Evolutionary conservation across 2,329 filamentous ascomycete species (phyloP).

Genomic region (Balansia obtecta): DNA sequence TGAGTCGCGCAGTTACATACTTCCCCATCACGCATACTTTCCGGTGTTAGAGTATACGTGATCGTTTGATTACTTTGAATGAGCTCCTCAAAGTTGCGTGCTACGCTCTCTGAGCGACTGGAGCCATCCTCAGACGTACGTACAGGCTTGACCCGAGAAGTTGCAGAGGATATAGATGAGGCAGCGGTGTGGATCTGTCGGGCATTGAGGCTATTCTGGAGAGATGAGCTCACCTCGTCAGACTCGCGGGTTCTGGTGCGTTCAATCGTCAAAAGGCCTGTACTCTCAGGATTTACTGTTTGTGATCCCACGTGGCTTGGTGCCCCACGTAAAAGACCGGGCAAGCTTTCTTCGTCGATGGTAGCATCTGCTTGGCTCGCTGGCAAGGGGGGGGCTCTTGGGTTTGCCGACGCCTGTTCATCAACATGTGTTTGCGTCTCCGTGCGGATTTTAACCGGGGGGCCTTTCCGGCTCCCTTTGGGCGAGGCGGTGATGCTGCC

Average conservation of each 20-base stretch:
- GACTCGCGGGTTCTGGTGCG: conserved; percentile 21
- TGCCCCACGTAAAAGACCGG: conserved; percentile 22
- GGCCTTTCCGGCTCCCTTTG: neutral
- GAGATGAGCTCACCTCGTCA: conserved; percentile 17
- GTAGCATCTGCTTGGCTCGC: conserved; percentile 13
- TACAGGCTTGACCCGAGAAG: conserved; percentile 38
- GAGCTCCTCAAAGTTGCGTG: conserved; percentile 62
- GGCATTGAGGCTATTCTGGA: conserved; percentile 13
- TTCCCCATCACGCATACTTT: conserved; percentile 65
- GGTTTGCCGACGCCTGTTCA: neutral
- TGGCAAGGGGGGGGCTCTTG: neutral
- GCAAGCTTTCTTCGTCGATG: conserved; percentile 17
- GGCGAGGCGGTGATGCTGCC: neutral
- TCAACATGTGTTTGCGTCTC: neutral
- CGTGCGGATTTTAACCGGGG: neutral
- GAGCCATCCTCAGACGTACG: conserved; percentile 47
- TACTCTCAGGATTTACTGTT: conserved; percentile 18
- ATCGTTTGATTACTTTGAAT: conserved; percentile 75
- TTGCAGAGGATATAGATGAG: conserved; percentile 37
- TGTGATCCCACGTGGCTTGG: conserved; percentile 14
- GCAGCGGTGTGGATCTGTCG: conserved; percentile 34
- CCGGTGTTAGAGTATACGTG: conserved; percentile 69
- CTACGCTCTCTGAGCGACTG: conserved; percentile 42
- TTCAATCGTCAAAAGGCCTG: conserved; percentile 28
- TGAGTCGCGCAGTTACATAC: conserved; percentile 30